Base-by-base conservation (phyloP, 768 basidiomycete genomes). In the Termitomyces sp. region DNA sequence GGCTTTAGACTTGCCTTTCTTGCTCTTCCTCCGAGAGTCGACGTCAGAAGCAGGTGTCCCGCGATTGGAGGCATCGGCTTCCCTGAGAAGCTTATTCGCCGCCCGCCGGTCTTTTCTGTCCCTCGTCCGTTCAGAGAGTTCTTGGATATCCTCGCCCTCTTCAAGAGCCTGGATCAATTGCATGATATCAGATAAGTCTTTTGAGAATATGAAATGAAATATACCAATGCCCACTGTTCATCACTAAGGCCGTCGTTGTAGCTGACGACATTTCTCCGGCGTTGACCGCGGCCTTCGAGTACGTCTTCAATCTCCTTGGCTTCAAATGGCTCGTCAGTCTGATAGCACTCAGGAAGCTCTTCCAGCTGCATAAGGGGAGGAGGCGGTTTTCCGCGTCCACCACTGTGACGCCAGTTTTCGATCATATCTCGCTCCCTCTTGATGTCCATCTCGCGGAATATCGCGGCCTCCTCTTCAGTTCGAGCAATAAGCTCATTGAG, bases 191-290 rank as follows among this genome's bases (percentile, higher is more conserved):
- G 49, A 32, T 50, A 19, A 32, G 23, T 29, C 35, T 56, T 11
- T 58, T 45, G 19, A 38, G 19, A 21, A 52, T 23, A 48, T 56
- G 17, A 21, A 21, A 55, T 19, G 32, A 51, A 21, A 76, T 81
- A 58, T 67, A 88, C 88, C 81, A 90, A 81, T 32, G 92, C 84
- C 89, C 93, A 97, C 63, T 95, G 88, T 66, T 97, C 96, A 63
- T 98, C 96, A 52, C 86, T 89, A 55, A 98, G 78, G 16, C 95
- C 95, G 67, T 98, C 96, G 58, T 89, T 95, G 67, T 98, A 98
- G 67, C 85, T 88, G 59, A 98, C 92, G 43, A 89, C 80, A 57
- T 86, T 91, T 62, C 93, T 82, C 58, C 84, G 82, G 63, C 95
- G 82, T 68, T 91, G 87, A 35, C 95, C 95, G 59, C 95, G 85